These are phyloP conservation scores for Saccharum officinarum DNA, from an alignment of 176 grass and related monocot species.

Conservation along the genomic window DNA sequence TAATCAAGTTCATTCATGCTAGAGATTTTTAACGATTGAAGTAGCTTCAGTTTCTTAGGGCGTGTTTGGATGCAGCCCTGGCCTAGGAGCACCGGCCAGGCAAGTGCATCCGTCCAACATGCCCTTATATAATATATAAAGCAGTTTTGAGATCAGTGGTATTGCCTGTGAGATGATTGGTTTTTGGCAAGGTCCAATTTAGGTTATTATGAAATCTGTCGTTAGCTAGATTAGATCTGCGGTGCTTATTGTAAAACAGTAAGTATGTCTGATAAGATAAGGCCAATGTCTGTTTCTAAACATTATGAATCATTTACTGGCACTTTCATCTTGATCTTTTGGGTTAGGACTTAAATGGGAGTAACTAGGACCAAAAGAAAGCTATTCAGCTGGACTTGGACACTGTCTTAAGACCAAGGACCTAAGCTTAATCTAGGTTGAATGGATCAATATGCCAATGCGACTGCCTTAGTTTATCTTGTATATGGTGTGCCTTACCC, in stretches of 20 bases:
- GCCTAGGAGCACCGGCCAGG: too few relatives aligned
- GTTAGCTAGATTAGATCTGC: neutral
- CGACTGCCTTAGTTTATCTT: neutral
- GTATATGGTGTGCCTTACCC: neutral
- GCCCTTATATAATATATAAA: neutral
- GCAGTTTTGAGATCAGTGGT: neutral
- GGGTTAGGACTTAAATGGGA: neutral
- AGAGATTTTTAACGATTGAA: neutral
- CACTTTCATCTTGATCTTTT: neutral
- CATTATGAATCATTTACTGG: neutral
- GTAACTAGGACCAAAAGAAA: neutral
- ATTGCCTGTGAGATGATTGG: conserved; percentile 1
- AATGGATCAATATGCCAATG: neutral
- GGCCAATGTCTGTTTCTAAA: neutral
- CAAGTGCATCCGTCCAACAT: too few relatives aligned
- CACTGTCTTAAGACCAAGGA: neutral
- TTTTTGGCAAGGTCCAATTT: neutral
- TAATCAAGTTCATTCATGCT: neutral
- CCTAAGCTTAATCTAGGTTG: neutral
- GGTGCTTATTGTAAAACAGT: neutral
- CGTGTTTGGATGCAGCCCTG: too few relatives aligned
- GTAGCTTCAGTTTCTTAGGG: neutral
- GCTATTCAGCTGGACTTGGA: neutral
- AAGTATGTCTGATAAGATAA: neutral
- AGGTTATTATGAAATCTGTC: neutral